Percentiles rank a stretch among this genome's conserved stretches.
These are phyloP conservation scores for Friedmanniomyces simplex DNA, from an alignment of 495 filamentous ascomycete genomes.

Conservation along the genomic window DNA sequence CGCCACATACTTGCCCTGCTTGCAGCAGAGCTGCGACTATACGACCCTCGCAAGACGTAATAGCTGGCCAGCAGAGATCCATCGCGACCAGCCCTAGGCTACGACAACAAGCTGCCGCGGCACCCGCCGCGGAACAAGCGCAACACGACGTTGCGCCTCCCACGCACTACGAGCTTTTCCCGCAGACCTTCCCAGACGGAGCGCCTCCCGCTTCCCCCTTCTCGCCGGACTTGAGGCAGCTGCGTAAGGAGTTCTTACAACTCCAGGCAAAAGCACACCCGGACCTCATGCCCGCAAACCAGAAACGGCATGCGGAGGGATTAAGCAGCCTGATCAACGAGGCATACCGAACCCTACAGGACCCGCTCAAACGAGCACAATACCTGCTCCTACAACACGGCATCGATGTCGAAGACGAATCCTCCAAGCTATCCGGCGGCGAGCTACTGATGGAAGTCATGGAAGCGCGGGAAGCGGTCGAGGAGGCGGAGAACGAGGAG, in stretches of 20 bases:
- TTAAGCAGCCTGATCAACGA: slow-evolving; percentile 73
- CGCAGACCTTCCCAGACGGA: slow-evolving; percentile 63
- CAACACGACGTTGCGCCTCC: neutral
- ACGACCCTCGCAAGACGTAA: neutral
- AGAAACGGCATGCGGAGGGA: slow-evolving; percentile 56
- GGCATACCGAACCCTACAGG: slow-evolving; percentile 71
- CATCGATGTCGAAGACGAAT: slow-evolving; percentile 70
- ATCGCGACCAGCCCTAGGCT: neutral
- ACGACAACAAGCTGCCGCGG: slow-evolving; percentile 4
- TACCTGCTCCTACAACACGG: slow-evolving; percentile 66
- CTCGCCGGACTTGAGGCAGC: slow-evolving; percentile 49
- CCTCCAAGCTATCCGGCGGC: slow-evolving; percentile 51
- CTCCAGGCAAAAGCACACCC: slow-evolving; percentile 75
- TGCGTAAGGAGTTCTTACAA: slow-evolving; percentile 76
- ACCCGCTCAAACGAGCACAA: slow-evolving; percentile 70
- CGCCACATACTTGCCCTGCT: neutral
- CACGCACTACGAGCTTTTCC: slow-evolving; percentile 82
- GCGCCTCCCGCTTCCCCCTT: slow-evolving; percentile 73
- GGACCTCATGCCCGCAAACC: slow-evolving; percentile 53
- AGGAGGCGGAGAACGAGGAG: slow-evolving; percentile 57
- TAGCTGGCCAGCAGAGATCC: neutral
- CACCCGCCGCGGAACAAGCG: neutral
- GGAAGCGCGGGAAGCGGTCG: slow-evolving; percentile 76
- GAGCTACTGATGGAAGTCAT: slow-evolving; percentile 78
- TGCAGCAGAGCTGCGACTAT: neutral